These are phyloP conservation scores for Fraxinus excelsior DNA, from an alignment of 257 asterid genomes.

Conservation along the genomic window DNA sequence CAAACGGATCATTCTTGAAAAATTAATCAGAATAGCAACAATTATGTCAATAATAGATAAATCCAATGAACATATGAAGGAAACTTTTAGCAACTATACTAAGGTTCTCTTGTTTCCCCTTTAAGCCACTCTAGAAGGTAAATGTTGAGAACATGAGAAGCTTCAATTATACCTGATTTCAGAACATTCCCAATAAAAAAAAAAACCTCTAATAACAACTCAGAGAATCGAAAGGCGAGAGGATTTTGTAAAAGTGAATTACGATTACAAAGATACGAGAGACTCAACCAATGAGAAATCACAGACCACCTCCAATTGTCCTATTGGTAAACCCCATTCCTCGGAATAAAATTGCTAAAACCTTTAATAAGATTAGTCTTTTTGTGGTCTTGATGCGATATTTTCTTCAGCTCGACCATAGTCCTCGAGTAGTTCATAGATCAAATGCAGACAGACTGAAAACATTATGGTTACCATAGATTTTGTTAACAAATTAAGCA, in stretches of 20 bases:
- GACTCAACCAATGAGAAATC: background rate
- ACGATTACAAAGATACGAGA: background rate
- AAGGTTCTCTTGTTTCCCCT: background rate
- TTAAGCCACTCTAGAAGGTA: background rate
- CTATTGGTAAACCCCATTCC: too few species aligned
- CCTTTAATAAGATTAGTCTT: too few species aligned
- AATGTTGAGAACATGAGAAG: background rate
- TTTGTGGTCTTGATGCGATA: too few species aligned
- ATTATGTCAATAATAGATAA: background rate
- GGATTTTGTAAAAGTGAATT: background rate
- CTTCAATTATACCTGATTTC: background rate
- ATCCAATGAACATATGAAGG: background rate
- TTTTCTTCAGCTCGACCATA: background rate
- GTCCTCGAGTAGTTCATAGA: background rate
- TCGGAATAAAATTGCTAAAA: too few species aligned
- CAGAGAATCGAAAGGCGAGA: background rate
- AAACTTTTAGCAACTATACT: background rate
- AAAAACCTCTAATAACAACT: background rate
- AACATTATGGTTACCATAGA: background rate
- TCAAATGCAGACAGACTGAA: background rate
- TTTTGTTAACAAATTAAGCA: background rate
- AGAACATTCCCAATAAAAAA: background rate
- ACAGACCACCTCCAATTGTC: background rate
- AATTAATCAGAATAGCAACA: background rate
- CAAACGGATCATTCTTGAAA: background rate